phyloP scores from a whole-genome alignment of 2,329 filamentous ascomycete species.

The Curvularia hawaiiensis region DNA sequence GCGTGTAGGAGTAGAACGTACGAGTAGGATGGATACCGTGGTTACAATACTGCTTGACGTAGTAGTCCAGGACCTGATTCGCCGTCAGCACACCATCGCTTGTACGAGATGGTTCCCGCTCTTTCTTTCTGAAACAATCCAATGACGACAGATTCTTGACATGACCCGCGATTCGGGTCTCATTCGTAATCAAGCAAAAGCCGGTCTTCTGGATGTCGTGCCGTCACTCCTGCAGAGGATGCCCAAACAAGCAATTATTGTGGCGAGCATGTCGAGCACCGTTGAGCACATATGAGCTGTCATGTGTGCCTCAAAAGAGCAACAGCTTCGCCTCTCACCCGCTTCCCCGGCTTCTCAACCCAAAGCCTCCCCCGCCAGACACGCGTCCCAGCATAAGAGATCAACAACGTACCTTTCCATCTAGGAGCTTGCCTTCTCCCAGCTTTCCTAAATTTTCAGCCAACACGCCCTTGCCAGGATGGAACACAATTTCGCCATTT shows the following conservation, averaged over 20 bases:
- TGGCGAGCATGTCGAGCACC: not conserved
- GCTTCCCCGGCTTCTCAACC: not conserved
- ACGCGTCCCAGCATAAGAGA: slow-evolving; percentile 11
- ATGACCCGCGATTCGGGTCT: slow-evolving; percentile 1
- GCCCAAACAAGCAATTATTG: slow-evolving; percentile 1
- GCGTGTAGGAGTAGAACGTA: slow-evolving; percentile 40
- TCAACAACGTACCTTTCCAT: slow-evolving; percentile 58
- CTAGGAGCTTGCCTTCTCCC: slow-evolving; percentile 63
- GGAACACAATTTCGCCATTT: slow-evolving; percentile 63
- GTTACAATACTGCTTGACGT: slow-evolving; percentile 71
- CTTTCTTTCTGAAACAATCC: slow-evolving; percentile 14
- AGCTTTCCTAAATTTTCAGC: slow-evolving; percentile 67
- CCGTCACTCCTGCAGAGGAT: slow-evolving; percentile 5
- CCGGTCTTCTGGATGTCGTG: slow-evolving; percentile 6
- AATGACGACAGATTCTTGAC: slow-evolving; percentile 1
- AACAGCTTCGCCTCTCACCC: not conserved
- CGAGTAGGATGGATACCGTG: slow-evolving; percentile 76
- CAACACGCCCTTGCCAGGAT: slow-evolving; percentile 64
- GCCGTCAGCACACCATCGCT: slow-evolving; percentile 46
- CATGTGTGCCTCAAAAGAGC: not conserved
- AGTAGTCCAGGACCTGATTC: slow-evolving; percentile 69
- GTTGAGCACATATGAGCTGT: not conserved
- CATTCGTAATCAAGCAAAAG: slow-evolving; percentile 3
- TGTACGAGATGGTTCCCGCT: not conserved
- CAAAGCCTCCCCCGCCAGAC: not conserved